Percentiles rank a stretch among this genome's conserved stretches.
Evolutionary conservation across 2,329 filamentous ascomycete species (phyloP).

Genomic region (Arthrobotrys conoides): DNA sequence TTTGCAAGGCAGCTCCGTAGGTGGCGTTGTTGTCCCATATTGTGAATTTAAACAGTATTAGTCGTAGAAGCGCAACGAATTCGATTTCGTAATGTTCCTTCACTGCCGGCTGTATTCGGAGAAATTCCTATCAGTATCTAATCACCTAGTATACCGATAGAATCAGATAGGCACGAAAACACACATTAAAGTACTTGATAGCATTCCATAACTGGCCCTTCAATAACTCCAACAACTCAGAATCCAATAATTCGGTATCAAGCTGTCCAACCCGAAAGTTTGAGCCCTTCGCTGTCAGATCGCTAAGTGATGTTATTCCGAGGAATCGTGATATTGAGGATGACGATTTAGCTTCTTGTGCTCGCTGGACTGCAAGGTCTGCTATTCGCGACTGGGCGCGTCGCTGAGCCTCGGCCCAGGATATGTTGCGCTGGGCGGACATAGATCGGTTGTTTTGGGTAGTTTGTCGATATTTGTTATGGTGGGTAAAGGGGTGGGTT

Average conservation of each 20-base stretch:
- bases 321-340: constrained; percentile 53
- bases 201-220: constrained; percentile 89
- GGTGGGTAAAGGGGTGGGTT: neutral
- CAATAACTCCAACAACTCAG: constrained; percentile 88
- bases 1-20: constrained; percentile 93
- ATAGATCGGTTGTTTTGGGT: constrained; percentile 10
- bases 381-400: constrained; percentile 64
- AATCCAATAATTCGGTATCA: constrained; percentile 93
- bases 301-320: constrained; percentile 45
- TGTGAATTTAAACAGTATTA: constrained; percentile 90
- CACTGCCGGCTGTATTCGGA: constrained; percentile 44
- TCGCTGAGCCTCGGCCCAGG: constrained; percentile 63
- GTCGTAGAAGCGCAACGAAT: constrained; percentile 82
- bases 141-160: neutral
- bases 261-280: constrained; percentile 92
- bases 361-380: constrained; percentile 61
- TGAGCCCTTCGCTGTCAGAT: constrained; percentile 74
- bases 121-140: neutral
- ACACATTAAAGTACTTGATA: constrained; percentile 84
- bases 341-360: constrained; percentile 58
- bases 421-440: constrained; percentile 55
- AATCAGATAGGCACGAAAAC: neutral
- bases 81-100: constrained; percentile 70
- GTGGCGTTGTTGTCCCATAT: constrained; percentile 97
- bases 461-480: neutral